Conservation (phyloP, 1,284 basidiomycete species). For the Sporisorium reilianum region DNA sequence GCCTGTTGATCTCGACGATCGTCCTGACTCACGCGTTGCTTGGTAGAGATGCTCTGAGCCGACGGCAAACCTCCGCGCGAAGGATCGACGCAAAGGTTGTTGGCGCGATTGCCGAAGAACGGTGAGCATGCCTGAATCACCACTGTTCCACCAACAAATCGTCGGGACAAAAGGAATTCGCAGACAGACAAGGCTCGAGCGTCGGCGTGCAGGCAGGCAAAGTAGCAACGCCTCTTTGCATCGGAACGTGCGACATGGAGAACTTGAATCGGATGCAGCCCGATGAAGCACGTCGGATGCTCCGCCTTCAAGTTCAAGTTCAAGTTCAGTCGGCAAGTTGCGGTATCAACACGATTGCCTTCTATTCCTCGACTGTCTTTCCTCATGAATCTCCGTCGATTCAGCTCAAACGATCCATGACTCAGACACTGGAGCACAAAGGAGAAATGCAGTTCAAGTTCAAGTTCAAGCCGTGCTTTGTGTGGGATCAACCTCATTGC, state of each 20-base stretch:
- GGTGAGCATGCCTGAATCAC: neutral
- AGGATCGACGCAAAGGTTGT: neutral
- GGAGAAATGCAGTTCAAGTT: neutral
- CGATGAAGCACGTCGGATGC: neutral
- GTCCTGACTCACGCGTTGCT: neutral
- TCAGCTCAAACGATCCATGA: neutral
- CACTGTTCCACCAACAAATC: too few relatives aligned
- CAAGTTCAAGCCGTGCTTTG: neutral
- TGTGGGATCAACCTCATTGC: neutral
- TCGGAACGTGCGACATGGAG: conserved; percentile 6
- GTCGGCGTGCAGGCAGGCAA: too few relatives aligned
- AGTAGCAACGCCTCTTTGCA: neutral
- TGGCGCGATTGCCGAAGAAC: neutral
- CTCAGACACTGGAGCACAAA: neutral
- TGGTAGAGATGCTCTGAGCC: neutral
- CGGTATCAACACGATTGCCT: neutral
- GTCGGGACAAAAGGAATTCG: neutral
- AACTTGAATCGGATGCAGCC: too few relatives aligned
- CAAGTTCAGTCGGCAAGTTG: neutral
- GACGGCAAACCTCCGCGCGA: neutral
- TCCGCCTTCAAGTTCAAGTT: neutral
- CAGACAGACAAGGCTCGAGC: neutral
- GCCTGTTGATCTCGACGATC: neutral
- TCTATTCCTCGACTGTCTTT: neutral
- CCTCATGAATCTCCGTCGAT: neutral